These are phyloP conservation scores for Cercophora sp. DNA, from an alignment of 495 filamentous ascomycete genomes.

Conservation along the genomic window DNA sequence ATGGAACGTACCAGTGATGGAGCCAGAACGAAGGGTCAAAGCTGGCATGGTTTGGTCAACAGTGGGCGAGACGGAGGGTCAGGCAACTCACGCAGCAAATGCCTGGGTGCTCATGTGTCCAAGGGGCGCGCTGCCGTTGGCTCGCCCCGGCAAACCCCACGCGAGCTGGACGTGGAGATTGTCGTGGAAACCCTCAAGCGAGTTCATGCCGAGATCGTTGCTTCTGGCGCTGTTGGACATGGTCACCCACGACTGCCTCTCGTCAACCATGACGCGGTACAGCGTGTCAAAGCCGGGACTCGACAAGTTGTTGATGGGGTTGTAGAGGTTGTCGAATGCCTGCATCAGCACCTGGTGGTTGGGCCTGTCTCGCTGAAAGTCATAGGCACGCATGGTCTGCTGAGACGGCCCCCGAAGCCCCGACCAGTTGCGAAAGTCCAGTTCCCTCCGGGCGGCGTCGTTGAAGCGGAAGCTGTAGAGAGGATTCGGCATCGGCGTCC, in stretches of 20 bases:
- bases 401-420: neutral
- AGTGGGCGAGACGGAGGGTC: neutral
- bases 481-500: neutral
- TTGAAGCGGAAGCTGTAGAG: neutral
- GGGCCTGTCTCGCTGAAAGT: neutral
- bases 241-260: neutral
- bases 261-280: neutral
- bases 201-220: neutral
- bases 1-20: neutral
- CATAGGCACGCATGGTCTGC: neutral
- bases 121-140: neutral
- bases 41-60: neutral
- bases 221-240: neutral
- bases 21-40: constrained; percentile 1
- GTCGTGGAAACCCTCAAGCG: constrained; percentile 1
- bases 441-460: neutral
- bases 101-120: neutral
- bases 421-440: neutral
- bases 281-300: neutral
- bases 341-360: neutral
- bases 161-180: neutral
- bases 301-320: neutral
- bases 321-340: constrained; percentile 1
- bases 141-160: neutral
- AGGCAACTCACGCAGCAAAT: neutral